Evolutionary conservation across 768 basidiomycete genomes (phyloP).

Genomic region (Auricularia cornea): DNA sequence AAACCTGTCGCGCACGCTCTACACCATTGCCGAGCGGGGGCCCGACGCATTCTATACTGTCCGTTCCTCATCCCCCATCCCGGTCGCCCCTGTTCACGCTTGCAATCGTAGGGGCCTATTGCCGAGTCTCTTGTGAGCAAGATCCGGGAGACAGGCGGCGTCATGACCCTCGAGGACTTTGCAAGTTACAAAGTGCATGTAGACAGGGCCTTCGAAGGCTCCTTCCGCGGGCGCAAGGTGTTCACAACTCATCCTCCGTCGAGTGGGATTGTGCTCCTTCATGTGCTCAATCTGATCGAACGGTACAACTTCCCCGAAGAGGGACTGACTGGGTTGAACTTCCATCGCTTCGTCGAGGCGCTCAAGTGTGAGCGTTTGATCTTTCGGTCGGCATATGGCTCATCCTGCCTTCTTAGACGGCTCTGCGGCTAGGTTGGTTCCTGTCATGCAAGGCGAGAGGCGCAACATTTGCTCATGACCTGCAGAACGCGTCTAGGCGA

Average conservation of each 20-base stretch:
- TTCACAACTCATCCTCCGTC: conserved; percentile 83
- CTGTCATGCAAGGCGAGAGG: not conserved
- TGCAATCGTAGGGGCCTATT: conserved; percentile 53
- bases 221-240: conserved; percentile 67
- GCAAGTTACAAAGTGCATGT: conserved; percentile 60
- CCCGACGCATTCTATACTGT: conserved; percentile 78
- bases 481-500: conserved; percentile 78
- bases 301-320: conserved; percentile 44
- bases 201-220: conserved; percentile 64
- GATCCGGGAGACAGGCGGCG: conserved; percentile 63
- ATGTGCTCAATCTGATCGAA: conserved; percentile 88
- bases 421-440: conserved; percentile 48
- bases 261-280: conserved; percentile 80
- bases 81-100: conserved; percentile 11
- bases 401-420: conserved; percentile 35
- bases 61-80: conserved; percentile 12
- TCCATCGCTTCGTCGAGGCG: conserved; percentile 76
- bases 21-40: conserved; percentile 65
- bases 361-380: conserved; percentile 56
- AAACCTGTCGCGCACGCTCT: conserved; percentile 72
- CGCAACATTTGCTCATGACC: no score
- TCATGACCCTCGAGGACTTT: conserved; percentile 70
- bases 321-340: conserved; percentile 51
- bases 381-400: not conserved
- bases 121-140: conserved; percentile 73